These are phyloP conservation scores for Tetrapyrgos nigripes DNA, from an alignment of 1,284 basidiomycete genomes.

Conservation along the genomic window DNA sequence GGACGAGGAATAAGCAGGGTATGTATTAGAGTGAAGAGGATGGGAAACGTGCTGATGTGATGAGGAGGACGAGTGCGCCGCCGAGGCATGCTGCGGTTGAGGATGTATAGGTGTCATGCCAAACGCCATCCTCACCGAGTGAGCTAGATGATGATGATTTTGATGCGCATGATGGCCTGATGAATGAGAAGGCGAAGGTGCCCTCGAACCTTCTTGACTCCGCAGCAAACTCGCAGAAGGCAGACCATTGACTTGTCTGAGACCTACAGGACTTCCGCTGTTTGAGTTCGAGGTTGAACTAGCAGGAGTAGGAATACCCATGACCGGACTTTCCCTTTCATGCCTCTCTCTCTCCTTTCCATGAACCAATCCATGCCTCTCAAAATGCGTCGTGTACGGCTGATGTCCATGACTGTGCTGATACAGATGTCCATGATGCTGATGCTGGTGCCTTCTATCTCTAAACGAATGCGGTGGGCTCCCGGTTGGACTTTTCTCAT, in stretches of 20 bases:
- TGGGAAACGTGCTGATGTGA: neutral
- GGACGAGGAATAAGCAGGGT: neutral
- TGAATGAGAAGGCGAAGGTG: neutral
- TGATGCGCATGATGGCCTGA: constrained; percentile 15
- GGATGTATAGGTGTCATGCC: constrained; percentile 86
- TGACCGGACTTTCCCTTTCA: neutral
- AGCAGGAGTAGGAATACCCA: neutral
- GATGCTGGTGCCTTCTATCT: neutral
- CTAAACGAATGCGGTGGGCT: constrained; percentile 58
- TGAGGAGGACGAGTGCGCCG: constrained; percentile 14
- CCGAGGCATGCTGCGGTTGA: neutral
- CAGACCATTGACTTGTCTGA: neutral
- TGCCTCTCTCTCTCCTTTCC: neutral
- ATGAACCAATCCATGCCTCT: neutral
- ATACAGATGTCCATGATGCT: neutral
- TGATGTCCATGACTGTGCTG: constrained; percentile 1
- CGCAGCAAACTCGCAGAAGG: neutral
- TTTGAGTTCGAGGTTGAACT: neutral
- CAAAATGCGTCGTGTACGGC: neutral
- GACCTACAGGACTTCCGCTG: neutral
- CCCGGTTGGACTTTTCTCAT: constrained; percentile 46
- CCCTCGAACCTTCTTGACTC: constrained; percentile 5
- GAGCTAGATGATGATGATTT: constrained; percentile 71
- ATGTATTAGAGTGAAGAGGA: constrained; percentile 1
- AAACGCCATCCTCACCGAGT: constrained; percentile 84